Conservation (phyloP, 306 rosid genomes). For the Acacia melanoxylon region DNA sequence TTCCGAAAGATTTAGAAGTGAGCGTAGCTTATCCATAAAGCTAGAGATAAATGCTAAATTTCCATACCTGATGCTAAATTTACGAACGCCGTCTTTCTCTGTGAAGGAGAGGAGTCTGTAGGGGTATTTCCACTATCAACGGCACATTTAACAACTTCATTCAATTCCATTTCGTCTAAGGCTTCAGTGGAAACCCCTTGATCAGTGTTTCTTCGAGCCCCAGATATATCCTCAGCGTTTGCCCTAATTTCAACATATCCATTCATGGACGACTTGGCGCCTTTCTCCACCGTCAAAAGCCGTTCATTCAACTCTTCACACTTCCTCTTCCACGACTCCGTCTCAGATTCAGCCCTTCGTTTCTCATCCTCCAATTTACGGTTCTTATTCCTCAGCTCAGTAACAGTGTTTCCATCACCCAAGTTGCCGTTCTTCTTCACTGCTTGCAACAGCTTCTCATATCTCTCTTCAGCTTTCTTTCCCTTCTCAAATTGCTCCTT, state of each 20-base stretch:
- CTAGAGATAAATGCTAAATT: constrained; percentile 1
- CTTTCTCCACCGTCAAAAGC: background rate
- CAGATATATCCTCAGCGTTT: background rate
- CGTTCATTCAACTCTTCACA: background rate
- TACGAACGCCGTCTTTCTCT: background rate
- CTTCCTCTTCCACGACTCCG: background rate
- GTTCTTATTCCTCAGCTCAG: background rate
- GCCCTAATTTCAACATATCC: background rate
- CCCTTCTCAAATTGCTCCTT: constrained; percentile 12
- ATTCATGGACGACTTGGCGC: background rate
- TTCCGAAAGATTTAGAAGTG: background rate
- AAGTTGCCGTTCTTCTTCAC: background rate
- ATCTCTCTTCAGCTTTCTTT: constrained; percentile 1
- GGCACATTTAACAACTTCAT: background rate
- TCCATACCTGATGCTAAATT: constrained; percentile 30
- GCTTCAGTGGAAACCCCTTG: background rate
- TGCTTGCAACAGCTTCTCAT: background rate
- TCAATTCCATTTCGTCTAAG: background rate
- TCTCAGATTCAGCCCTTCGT: background rate
- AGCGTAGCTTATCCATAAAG: background rate
- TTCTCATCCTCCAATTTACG: constrained; percentile 20
- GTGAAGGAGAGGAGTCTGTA: background rate
- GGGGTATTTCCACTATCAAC: background rate
- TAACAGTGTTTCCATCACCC: background rate
- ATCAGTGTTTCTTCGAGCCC: background rate